Percentiles rank a stretch among this genome's conserved stretches.
Evolutionary conservation across 139 green algal species (phyloP).

Genomic region (Coelastrella sp.): DNA sequence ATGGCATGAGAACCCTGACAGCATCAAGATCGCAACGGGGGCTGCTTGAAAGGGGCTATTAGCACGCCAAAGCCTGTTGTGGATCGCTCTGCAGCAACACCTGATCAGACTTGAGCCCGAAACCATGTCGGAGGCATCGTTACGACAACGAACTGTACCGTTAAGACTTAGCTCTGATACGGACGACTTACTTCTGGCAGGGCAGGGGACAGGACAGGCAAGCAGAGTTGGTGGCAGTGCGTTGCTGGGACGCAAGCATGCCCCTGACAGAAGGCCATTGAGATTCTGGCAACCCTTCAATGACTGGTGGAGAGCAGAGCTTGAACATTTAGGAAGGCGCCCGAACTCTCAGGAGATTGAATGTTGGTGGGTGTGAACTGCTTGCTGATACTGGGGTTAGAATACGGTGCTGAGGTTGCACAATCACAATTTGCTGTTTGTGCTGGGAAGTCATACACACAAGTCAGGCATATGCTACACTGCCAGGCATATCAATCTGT

Average conservation of each 20-base stretch:
- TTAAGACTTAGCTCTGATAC: not conserved
- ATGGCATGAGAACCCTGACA: too few relatives aligned
- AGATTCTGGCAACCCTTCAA: slow-evolving; percentile 64
- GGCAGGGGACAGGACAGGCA: not conserved
- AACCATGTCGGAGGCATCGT: not conserved
- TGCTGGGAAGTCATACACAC: not conserved
- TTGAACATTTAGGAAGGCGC: slow-evolving; percentile 48
- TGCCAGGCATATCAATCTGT: not conserved
- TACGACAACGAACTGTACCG: not conserved
- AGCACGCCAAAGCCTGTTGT: too few relatives aligned
- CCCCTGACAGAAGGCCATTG: slow-evolving; percentile 51
- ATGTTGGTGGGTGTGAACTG: not conserved
- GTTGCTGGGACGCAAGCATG: slow-evolving; percentile 43
- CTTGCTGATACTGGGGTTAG: not conserved
- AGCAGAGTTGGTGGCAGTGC: not conserved
- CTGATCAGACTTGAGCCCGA: not conserved
- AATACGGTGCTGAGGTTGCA: not conserved
- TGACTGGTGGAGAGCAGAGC: slow-evolving; percentile 54
- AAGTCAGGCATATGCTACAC: too few relatives aligned
- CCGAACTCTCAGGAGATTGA: slow-evolving; percentile 59
- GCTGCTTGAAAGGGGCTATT: too few relatives aligned
- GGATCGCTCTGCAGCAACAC: not conserved
- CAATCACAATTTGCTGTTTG: too few relatives aligned
- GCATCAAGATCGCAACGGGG: too few relatives aligned
- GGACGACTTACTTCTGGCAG: not conserved